Base-by-base conservation (phyloP, 768 basidiomycete genomes). In the Dioszegia aurantiaca region DNA sequence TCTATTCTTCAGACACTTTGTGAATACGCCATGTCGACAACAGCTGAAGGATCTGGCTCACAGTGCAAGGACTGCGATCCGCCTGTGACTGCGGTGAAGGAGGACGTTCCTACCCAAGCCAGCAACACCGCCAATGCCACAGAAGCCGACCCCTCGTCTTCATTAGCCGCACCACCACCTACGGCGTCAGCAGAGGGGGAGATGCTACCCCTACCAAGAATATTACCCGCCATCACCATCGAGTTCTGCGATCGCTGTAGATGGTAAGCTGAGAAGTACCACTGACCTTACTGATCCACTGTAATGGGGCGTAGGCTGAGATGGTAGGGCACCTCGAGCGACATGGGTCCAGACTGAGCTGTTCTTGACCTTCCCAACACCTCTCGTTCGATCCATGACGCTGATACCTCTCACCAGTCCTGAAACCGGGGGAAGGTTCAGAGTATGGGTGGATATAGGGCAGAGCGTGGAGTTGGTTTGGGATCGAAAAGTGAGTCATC, bases 231-330 rank as follows among this genome's bases (percentile, higher is more conserved):
- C 27, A 78, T 94, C n/a, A 82, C 82, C 6, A 88, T 97, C 62
- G 92, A 97, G 75, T 97, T 90, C 72, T 97, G 92, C 75, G 89
- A 93, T 74, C 81, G 90, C 79, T 90, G 90, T 75, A 86, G 87
- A 76, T 92, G 89, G 89, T 89, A 72, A 72, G 82, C 58, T 26
- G 36, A 28, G 43, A 41, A 12, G 23, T 26, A 24, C 19, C 44
- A 26, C 28, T 1, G 2, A 26, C 21, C 40, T 24, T 51, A 1
- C 26, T 36, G 17, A 17, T 33, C 6, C 33, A 33, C 33, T 33
- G 27, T n/a, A 43, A 24, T 1, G 36, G 2, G 28, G 11, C 14
- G 46, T 9, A 30, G 16, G 55, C 44, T 52, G 48, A 44, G 27
- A 31, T 42, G 12, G 31, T 69, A 93, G 92, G 92, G 82, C 92